These are phyloP conservation scores for Mallotus japonicus DNA, from an alignment of 441 rosid species.

Conservation along the genomic window DNA sequence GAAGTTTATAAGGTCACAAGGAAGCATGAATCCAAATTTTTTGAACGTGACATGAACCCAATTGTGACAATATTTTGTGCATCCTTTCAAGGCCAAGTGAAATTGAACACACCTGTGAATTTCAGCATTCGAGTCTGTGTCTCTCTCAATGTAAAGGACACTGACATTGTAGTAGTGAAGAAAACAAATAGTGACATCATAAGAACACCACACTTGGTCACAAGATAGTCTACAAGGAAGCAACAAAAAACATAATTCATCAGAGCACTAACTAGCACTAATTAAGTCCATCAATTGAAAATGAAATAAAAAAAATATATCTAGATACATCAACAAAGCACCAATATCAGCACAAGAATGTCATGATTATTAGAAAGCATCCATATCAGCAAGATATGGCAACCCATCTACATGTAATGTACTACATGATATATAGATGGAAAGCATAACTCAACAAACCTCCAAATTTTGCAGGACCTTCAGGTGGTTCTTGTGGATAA, in stretches of 20 bases:
- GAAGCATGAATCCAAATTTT: not conserved
- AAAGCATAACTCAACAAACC: conserved; percentile 45
- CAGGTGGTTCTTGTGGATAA: conserved; percentile 71
- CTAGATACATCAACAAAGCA: not conserved
- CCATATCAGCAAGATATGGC: conserved; percentile 7
- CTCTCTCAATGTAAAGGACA: conserved; percentile 95
- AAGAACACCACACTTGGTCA: conserved; percentile 97
- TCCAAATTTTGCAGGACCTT: conserved; percentile 85
- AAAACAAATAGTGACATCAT: conserved; percentile 98
- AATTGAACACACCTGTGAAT: conserved; percentile 68
- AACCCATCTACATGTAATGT: conserved; percentile 3
- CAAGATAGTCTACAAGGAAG: conserved; percentile 79
- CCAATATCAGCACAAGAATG: not conserved
- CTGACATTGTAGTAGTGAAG: conserved; percentile 98
- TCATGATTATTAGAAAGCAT: not conserved
- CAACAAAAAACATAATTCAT: conserved; percentile 16
- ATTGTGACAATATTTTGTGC: conserved; percentile 9
- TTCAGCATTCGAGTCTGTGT: conserved; percentile 97
- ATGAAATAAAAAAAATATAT: not conserved
- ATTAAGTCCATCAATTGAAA: not conserved
- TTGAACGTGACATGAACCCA: not conserved
- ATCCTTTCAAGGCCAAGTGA: conserved; percentile 11
- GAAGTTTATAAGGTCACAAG: not conserved
- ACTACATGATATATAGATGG: conserved; percentile 10
- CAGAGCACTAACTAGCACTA: not conserved